Percentiles rank a stretch among this genome's conserved stretches.
These are phyloP conservation scores for Cryptococcus floricola DNA, from an alignment of 1,284 basidiomycete species.

Conservation along the genomic window DNA sequence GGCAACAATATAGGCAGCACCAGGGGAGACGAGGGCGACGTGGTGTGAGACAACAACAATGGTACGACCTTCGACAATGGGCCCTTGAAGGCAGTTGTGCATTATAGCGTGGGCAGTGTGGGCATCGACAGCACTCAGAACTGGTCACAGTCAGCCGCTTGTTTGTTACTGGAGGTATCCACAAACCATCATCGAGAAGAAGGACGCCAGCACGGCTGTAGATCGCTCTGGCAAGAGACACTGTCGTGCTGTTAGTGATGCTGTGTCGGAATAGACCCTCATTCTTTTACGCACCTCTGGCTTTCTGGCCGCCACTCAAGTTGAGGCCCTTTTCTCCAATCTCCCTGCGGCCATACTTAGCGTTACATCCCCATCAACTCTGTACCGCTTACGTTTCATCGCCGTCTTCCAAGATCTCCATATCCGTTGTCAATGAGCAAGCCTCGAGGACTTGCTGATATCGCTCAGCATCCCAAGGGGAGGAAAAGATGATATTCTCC, in stretches of 20 bases:
- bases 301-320: conserved; percentile 91
- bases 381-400: conserved; percentile 62
- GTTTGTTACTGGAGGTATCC: neutral
- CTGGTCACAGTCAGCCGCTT: conserved; percentile 8
- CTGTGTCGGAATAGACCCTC: neutral
- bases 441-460: conserved; percentile 72
- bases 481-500: conserved; percentile 88
- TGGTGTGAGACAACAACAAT: conserved; percentile 86
- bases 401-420: conserved; percentile 88
- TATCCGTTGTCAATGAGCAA: conserved; percentile 73
- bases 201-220: conserved; percentile 85
- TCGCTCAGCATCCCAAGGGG: conserved; percentile 71
- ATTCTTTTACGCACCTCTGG: conserved; percentile 58
- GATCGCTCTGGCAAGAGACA: conserved; percentile 81
- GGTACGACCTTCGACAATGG: conserved; percentile 73
- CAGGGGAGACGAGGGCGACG: conserved; percentile 43
- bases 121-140: conserved; percentile 60
- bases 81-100: conserved; percentile 74
- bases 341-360: conserved; percentile 21
- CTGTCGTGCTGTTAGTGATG: conserved; percentile 45
- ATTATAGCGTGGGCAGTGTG: conserved; percentile 84
- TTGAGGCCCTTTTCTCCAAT: conserved; percentile 62
- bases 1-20: conserved; percentile 54
- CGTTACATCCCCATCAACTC: conserved; percentile 72
- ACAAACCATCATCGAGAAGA: conserved; percentile 76